Base-by-base conservation (phyloP, 1,284 basidiomycete species). In the Anthracocystis panici-leucophaei region DNA sequence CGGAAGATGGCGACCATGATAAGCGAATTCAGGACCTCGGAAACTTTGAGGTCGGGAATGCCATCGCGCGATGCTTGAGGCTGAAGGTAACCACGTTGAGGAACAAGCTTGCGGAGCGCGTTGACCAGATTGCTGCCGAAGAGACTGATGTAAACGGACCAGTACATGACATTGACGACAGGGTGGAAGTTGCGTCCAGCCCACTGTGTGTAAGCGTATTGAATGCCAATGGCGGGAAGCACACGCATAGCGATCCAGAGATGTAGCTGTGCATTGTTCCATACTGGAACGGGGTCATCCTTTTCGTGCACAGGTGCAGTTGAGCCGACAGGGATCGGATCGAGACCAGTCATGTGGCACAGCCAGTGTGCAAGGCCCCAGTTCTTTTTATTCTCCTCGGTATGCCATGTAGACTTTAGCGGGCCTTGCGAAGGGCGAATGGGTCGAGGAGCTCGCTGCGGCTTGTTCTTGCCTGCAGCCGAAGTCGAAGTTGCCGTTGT, bases 11-110 rank as follows among this genome's bases (percentile, higher is more conserved):
- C 58, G 14, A 71, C 69, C 53, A 56, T 51, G 41, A 80, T 35
- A 18, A 80, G 20, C 8, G 72, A 70, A 44, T 65, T 62, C 12
- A 78, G 38, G 2, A 83, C 75, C 48, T 75, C 57, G 0, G 41
- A 29, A 5, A 65, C 59, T 18, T 61, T 60, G 23, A 55, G 40
- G 38, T 80, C 78, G 2, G 81, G 73, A 10, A 82, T 62, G 10
- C 69, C 68, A 38, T 83, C 81, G 3, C 82, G 69, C 4, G 65
- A 20, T 2, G 51, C 54, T 9, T 70, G 41, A 38, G 78, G 77
- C 45, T 79, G 75, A 9, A 83, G 73, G 75, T 60, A 82, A 14
- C 82, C 82, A 40, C 75, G 72, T 14, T 54, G 59, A n/a, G 54
- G 20, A 18, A 59, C 57, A 10, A 75, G 40, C n/a, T 51, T 40